Conservation (phyloP, 2,329 filamentous ascomycete species). For the Penicillium sp. region DNA sequence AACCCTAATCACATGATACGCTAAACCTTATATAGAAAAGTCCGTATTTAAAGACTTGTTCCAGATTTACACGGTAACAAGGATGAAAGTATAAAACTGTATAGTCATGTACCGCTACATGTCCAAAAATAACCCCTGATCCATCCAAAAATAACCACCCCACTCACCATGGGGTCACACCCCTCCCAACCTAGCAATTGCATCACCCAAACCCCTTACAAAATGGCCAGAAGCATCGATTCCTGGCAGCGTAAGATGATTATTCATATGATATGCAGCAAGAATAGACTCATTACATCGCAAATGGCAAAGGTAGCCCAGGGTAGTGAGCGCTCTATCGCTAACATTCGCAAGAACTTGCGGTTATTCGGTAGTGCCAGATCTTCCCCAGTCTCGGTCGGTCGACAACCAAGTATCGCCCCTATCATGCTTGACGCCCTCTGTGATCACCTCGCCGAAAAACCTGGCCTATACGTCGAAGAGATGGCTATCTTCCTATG, state of each 20-base stretch:
- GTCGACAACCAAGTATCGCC: neutral
- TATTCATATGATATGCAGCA: slow-evolving; percentile 3
- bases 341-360: slow-evolving; percentile 7
- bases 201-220: too few relatives aligned
- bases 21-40: too few relatives aligned
- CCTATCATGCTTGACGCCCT: slow-evolving; percentile 4
- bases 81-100: neutral
- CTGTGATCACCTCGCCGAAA: slow-evolving; percentile 23
- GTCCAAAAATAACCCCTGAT: neutral
- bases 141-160: neutral
- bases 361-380: neutral
- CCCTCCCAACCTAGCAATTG: too few relatives aligned
- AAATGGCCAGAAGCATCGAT: neutral
- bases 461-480: slow-evolving; percentile 25
- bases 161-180: neutral
- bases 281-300: neutral
- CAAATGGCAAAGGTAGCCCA: slow-evolving; percentile 3
- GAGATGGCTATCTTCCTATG: slow-evolving; percentile 26
- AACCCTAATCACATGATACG: neutral
- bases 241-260: slow-evolving; percentile 1
- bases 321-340: slow-evolving; percentile 6
- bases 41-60: too few relatives aligned
- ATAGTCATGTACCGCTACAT: neutral
- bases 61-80: too few relatives aligned
- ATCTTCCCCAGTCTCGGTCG: neutral